phyloP scores from a whole-genome alignment of 495 filamentous ascomycete species.

The Penicillium turbatum region DNA sequence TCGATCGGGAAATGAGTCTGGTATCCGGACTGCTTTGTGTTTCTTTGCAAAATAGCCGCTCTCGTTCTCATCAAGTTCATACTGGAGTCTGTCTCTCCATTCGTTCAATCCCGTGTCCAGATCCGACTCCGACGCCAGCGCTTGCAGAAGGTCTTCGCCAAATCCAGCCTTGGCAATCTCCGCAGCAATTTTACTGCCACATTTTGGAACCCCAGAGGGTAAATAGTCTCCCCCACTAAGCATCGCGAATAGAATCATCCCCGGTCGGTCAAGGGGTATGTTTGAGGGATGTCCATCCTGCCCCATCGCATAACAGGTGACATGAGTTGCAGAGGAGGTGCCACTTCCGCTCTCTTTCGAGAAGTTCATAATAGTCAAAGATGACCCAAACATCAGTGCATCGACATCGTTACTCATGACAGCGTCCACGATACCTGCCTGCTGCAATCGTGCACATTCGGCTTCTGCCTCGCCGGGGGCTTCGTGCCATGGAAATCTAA shows the following conservation, averaged over 20 bases:
- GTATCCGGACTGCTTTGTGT: conserved; percentile 69
- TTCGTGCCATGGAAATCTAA: conserved; percentile 78
- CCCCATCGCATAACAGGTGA: conserved; percentile 66
- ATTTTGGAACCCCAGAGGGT: conserved; percentile 81
- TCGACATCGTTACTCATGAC: conserved; percentile 98
- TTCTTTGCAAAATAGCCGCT: conserved; percentile 73
- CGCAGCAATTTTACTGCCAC: conserved; percentile 80
- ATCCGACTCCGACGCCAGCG: conserved; percentile 48
- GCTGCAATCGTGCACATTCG: conserved; percentile 86
- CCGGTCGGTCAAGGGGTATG: conserved; percentile 66
- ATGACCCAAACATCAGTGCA: conserved; percentile 95
- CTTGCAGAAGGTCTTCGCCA: conserved; percentile 67
- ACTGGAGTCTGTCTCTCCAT: conserved; percentile 72
- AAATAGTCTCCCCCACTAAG: conserved; percentile 97
- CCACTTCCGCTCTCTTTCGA: conserved; percentile 62
- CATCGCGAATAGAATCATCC: conserved; percentile 91
- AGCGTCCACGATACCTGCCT: conserved; percentile 81
- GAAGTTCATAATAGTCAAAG: conserved; percentile 75
- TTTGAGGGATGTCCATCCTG: conserved; percentile 28
- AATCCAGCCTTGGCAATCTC: conserved; percentile 89
- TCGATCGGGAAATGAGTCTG: conserved; percentile 73
- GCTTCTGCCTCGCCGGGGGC: conserved; percentile 97
- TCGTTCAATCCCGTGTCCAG: conserved; percentile 45
- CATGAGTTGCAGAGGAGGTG: conserved; percentile 74
- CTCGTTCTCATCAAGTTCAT: conserved; percentile 79